Evolutionary conservation across 2,329 filamentous ascomycete genomes (phyloP).

Genomic region (Hymenoscyphus infarciens): DNA sequence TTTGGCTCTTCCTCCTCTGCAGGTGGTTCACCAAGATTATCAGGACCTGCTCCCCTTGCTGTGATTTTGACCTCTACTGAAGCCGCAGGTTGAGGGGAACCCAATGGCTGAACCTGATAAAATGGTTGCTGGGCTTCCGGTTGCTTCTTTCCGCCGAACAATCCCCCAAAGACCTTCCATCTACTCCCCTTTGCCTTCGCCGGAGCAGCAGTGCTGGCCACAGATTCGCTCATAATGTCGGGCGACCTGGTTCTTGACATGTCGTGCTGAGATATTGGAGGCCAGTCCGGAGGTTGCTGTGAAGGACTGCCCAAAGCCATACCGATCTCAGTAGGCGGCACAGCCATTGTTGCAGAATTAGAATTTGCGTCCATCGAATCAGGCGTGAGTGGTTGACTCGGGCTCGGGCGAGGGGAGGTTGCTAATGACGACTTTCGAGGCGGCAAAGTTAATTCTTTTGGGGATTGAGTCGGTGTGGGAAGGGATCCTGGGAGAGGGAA

Average conservation of each 20-base stretch:
- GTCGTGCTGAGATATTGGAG: slow-evolving; percentile 16
- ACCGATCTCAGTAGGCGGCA: slow-evolving; percentile 49
- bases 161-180: slow-evolving; percentile 55
- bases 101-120: slow-evolving; percentile 33
- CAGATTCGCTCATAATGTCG: slow-evolving; percentile 23
- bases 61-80: slow-evolving; percentile 10
- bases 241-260: slow-evolving; percentile 24
- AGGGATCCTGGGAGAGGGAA: slow-evolving; percentile 29
- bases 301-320: slow-evolving; percentile 71
- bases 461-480: slow-evolving; percentile 23
- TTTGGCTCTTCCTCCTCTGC: slow-evolving; percentile 15
- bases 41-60: slow-evolving; percentile 10
- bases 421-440: slow-evolving; percentile 19
- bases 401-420: background rate
- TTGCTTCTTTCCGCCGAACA: slow-evolving; percentile 46
- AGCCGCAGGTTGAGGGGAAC: slow-evolving; percentile 10
- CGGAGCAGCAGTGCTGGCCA: slow-evolving; percentile 12
- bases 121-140: slow-evolving; percentile 26
- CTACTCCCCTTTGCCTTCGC: slow-evolving; percentile 46
- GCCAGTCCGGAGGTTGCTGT: slow-evolving; percentile 32
- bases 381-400: slow-evolving; percentile 18
- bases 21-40: slow-evolving; percentile 13
- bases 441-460: slow-evolving; percentile 19
- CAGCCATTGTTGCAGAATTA: slow-evolving; percentile 17
- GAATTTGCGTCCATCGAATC: slow-evolving; percentile 20